Percentiles rank a stretch among this genome's conserved stretches.
Conservation (phyloP, 2,329 filamentous ascomycete species). For the Ophiocordyceps unilateralis region DNA sequence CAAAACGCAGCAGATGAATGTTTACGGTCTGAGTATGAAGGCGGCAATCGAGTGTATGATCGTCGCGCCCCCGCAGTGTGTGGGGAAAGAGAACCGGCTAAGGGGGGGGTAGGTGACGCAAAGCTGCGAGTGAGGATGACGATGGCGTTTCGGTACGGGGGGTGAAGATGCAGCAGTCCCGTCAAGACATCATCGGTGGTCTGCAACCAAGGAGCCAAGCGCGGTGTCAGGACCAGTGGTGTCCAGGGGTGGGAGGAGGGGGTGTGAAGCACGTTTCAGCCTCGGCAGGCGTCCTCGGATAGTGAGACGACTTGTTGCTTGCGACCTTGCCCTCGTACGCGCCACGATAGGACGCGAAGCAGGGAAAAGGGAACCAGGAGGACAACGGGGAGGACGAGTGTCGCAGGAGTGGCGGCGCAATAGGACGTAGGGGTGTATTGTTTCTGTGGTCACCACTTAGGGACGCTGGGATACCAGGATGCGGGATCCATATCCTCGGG, state of each 20-base stretch:
- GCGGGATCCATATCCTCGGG: constrained; percentile 27
- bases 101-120: too few species aligned
- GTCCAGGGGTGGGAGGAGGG: background rate
- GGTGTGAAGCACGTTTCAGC: background rate
- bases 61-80: too few species aligned
- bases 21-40: too few species aligned
- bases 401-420: background rate
- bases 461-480: constrained; percentile 17
- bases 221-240: background rate
- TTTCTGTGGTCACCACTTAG: constrained; percentile 9
- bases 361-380: too few species aligned
- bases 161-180: too few species aligned
- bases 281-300: background rate
- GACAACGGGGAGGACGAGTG: background rate
- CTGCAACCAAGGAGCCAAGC: background rate
- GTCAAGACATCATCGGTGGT: background rate
- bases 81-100: too few species aligned
- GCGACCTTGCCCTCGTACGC: background rate
- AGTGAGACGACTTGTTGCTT: background rate
- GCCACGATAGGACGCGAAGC: background rate
- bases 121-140: too few species aligned
- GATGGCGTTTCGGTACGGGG: too few species aligned
- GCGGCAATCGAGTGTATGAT: too few species aligned
- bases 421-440: background rate
- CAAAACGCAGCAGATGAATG: too few species aligned